Evolutionary conservation across 2,329 filamentous ascomycete species (phyloP), one percentile per base, ranked within the genome.

Genomic region (Cercospora janseana): DNA sequence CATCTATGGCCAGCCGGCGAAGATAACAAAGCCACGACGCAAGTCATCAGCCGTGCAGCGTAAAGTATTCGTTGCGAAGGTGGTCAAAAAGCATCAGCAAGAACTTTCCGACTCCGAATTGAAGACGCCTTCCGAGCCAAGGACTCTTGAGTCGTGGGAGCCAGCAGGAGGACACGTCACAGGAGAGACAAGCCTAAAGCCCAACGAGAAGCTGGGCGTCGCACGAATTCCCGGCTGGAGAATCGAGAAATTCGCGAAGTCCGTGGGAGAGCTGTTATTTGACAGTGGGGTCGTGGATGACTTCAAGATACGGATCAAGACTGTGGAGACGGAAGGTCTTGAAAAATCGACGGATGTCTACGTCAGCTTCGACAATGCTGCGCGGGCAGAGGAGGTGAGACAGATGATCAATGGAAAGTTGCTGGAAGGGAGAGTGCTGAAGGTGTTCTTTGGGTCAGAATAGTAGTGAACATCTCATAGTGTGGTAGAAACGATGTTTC

Each of bases 141-240:
- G 34, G 4, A 31, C 16, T 4, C 35, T 23, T 13, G 20, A 35
- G 20, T 38, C 44, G 8, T 47, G 44, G 44, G 15, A 13, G 20
- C 42, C 49, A 16, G 42, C 35, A 24, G 49, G 49, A 15, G 49
- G 49, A 15, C 32, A 42, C 7, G 31, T 21, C 20, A 32, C 28
- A 5, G 10, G 21, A 9, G 34, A 40, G 7, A 18, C 18, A 12
- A 16, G 4, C 2, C 18, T 21, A n/a, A 20, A 8, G 9, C 16
- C 48, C 13, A 40, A 32, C 4, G 23, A n/a, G 20, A 29, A 37
- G 2, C 28, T 51, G 8, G 49, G 42, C 15, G 46, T 51, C 8
- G 49, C 49, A 1, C 42, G 49, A 12, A 51, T 46, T 21, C 34
- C 49, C 35, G 34, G 34, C 12, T 46, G 49, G 49, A 40, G 49